Base-by-base conservation (phyloP, 768 basidiomycete genomes). In the Mycena indigotica region DNA sequence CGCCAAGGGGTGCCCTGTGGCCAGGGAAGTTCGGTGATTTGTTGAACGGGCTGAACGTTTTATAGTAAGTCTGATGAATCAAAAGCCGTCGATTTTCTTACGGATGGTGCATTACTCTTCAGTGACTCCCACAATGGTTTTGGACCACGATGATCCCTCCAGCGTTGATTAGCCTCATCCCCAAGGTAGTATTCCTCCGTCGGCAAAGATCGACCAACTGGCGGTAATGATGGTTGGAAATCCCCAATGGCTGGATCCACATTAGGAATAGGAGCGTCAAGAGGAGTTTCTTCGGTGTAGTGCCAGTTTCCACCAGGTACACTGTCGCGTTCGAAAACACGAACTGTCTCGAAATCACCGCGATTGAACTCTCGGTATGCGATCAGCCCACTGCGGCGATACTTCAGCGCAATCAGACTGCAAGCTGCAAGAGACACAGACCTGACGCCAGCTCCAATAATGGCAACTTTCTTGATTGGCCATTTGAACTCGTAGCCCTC, bases 221-320 rank as follows among this genome's bases (percentile, higher is more conserved):
- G 30, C 13, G 28, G 28, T 30, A 30, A 21, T 30, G 50, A 51
- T 23, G 30, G 28, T 8, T 30, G 28, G 30, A 30, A 35, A 25
- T 51, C 50, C 4, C 15, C 50, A 5, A 35, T 15, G 8, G n/a
- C 50, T 6, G 50, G 28, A 30, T 51, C 46, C 21, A 26, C 52
- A 16, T 53, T 26, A n/a, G 30, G 52, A 23, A 38, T 35, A 32
- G 50, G 50, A 5, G 74, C 70, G 49, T 73, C 64, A 4, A 70
- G 56, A 2, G 77, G 70, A 2, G 60, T 63, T 53, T 77, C 72
- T 5, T 77, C 76, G 6, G 74, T 74, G 48, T 77, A 77, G 55
- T 75, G 75, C 77, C 77, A 79, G 55, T 73, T 76, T 8, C 76
- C 76, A 3, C 76, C 75, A 1, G 77, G 75, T 0, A 68, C 51